Evolutionary conservation across 345 rosid genomes (phyloP).

Genomic region (Murraya koenigii): DNA sequence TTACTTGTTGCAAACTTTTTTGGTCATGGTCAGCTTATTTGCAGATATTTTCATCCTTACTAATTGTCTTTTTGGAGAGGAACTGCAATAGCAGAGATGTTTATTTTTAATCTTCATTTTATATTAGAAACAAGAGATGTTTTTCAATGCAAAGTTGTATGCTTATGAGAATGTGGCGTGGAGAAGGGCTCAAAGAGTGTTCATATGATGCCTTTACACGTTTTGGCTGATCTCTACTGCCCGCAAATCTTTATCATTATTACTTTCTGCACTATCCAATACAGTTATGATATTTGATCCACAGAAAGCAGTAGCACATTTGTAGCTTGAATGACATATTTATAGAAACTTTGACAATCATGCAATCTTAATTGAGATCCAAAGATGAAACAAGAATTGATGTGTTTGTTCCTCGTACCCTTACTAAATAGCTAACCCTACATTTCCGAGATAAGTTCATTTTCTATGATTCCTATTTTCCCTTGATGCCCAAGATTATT

Average conservation of each 20-base stretch:
- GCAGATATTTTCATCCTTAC: slow-evolving; percentile 1
- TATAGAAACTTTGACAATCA: no score
- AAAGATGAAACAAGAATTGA: no score
- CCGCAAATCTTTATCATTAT: background rate
- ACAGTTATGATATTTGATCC: no score
- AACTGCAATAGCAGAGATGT: slow-evolving; percentile 1
- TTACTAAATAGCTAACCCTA: no score
- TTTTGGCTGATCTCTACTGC: background rate
- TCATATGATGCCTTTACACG: background rate
- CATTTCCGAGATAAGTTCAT: no score
- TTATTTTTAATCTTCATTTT: background rate
- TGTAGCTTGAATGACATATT: no score
- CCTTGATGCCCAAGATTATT: no score
- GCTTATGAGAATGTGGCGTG: background rate
- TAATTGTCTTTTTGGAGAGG: slow-evolving; percentile 22
- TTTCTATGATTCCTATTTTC: no score
- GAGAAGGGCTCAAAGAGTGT: background rate
- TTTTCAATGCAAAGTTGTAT: background rate
- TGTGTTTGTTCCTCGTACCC: no score
- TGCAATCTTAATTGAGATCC: no score
- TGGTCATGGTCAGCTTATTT: slow-evolving; percentile 3
- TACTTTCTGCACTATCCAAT: no score
- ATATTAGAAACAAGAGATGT: slow-evolving; percentile 12
- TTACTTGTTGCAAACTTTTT: slow-evolving; percentile 4
- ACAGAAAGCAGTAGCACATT: no score